Evolutionary conservation across 1,284 basidiomycete genomes (phyloP).

Genomic region (Butyriboletus appendiculatus): DNA sequence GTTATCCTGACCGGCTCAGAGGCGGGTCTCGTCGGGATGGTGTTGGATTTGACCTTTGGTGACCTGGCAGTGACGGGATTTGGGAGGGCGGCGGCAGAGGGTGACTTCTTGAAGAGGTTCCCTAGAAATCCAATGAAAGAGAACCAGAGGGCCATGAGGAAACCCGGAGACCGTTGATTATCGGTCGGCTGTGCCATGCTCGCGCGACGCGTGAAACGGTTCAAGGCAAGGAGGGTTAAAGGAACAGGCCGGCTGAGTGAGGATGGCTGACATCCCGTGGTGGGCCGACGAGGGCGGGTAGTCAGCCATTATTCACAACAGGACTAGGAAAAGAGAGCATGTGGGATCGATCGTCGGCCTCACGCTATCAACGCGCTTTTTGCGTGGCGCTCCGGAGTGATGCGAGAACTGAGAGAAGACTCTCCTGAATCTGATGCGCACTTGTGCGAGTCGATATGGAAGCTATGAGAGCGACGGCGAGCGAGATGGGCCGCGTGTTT

Average conservation of each 20-base stretch:
- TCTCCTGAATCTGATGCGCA: constrained; percentile 8
- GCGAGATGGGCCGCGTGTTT: background rate
- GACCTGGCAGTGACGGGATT: constrained; percentile 17
- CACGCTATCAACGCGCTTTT: constrained; percentile 11
- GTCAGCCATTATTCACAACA: constrained; percentile 6
- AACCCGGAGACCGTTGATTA: background rate
- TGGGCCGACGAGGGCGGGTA: background rate
- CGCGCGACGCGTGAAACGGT: background rate
- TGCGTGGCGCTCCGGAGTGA: constrained; percentile 14
- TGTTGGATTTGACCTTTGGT: background rate
- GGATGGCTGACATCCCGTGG: background rate
- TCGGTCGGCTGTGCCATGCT: constrained; percentile 2
- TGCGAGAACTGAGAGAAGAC: background rate
- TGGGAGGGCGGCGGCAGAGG: constrained; percentile 12
- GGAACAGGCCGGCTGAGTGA: background rate
- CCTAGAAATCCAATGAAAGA: constrained; percentile 11
- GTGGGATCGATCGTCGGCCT: constrained; percentile 19
- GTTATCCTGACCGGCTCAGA: background rate
- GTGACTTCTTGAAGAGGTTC: constrained; percentile 11
- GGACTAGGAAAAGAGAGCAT: background rate
- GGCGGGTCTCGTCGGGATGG: background rate
- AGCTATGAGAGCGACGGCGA: background rate
- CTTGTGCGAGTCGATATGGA: background rate
- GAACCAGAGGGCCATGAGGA: constrained; percentile 20
- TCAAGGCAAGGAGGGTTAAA: background rate